Conservation (phyloP, 1,139 yeast species). For the Sugiyamaella japonica region DNA sequence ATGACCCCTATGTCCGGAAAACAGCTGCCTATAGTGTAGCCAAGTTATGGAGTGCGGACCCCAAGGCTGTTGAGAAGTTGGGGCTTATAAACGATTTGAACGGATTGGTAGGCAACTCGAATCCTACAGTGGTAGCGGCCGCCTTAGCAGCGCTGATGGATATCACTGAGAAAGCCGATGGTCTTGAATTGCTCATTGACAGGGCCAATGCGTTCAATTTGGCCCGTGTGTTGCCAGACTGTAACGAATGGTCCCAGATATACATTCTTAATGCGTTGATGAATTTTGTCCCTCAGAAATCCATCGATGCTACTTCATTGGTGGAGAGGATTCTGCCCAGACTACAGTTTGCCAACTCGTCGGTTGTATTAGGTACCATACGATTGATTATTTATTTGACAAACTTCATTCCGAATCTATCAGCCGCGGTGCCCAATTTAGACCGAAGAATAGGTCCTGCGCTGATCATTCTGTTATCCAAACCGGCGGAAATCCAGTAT, state of each 20-base stretch:
- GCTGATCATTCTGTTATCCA: conserved; percentile 66
- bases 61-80: conserved; percentile 48
- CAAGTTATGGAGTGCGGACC: conserved; percentile 61
- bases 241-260: conserved; percentile 82
- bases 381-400: conserved; percentile 70
- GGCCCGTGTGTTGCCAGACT: conserved; percentile 50
- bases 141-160: conserved; percentile 69
- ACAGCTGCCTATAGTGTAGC: conserved; percentile 72
- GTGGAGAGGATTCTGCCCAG: conserved; percentile 72
- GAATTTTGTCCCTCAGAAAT: conserved; percentile 68
- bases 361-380: conserved; percentile 77
- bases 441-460: conserved; percentile 70
- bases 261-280: conserved; percentile 67
- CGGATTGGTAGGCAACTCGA: conserved; percentile 54
- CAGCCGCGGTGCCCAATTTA: conserved; percentile 50
- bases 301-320: conserved; percentile 63
- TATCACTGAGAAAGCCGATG: conserved; percentile 58
- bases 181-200: conserved; percentile 56
- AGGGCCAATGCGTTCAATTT: conserved; percentile 56
- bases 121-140: conserved; percentile 66
- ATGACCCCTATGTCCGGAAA: conserved; percentile 63
- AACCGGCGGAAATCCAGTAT: conserved; percentile 84
- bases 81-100: conserved; percentile 58
- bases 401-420: conserved; percentile 56
- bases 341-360: conserved; percentile 76